A percentile compares a stretch with the other conserved stretches of the same genome.
These are phyloP conservation scores for Amoebophrya sp. DNA, from an alignment of 169 alveolate genomes.

Conservation along the genomic window DNA sequence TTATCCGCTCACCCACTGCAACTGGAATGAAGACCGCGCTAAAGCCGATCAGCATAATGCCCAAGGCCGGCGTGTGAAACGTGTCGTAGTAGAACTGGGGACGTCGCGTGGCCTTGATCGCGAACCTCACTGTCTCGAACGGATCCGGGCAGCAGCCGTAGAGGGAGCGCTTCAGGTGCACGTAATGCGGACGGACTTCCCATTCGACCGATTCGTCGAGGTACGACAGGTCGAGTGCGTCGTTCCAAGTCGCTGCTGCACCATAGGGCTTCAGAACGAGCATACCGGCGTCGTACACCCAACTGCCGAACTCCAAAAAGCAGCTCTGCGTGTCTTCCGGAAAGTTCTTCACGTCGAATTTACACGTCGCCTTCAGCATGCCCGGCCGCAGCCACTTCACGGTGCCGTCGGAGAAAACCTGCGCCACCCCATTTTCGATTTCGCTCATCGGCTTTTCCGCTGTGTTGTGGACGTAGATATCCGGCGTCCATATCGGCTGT, in stretches of 20 bases:
- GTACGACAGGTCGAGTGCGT: background rate
- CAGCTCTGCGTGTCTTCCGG: background rate
- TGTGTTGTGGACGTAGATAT: background rate
- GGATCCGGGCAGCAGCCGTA: background rate
- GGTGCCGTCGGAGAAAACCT: background rate
- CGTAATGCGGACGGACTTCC: background rate
- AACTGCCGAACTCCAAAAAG: background rate
- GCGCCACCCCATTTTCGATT: background rate
- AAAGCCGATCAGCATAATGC: background rate
- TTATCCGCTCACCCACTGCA: background rate
- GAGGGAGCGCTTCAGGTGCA: background rate
- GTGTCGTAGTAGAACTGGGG: background rate
- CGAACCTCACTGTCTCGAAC: background rate
- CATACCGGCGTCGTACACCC: background rate
- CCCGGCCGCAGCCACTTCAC: background rate
- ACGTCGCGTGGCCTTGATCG: background rate
- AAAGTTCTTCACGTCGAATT: background rate
- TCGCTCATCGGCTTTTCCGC: background rate
- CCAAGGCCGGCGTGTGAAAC: background rate
- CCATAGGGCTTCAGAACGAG: background rate
- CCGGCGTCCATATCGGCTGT: background rate
- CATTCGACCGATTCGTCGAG: background rate
- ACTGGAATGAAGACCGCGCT: background rate
- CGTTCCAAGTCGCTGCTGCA: background rate
- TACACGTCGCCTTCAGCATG: background rate